Percentiles rank a stretch among this genome's conserved stretches.
phyloP scores from a whole-genome alignment of 2,329 filamentous ascomycete species.

The Trichoderma polysporum region DNA sequence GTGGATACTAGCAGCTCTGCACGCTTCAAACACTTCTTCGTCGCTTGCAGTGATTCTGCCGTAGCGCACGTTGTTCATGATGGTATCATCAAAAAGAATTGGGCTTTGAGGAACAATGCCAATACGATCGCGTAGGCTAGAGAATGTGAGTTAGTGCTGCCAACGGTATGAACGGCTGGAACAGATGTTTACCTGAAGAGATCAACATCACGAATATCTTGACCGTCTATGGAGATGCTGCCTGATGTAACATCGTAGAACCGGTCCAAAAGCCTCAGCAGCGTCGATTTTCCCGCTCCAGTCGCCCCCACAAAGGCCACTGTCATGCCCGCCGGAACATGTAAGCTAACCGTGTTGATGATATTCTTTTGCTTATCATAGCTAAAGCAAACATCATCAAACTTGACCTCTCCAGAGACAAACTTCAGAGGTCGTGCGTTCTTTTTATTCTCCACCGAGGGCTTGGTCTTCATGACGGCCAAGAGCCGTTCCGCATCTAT shows the following conservation, averaged over 20 bases:
- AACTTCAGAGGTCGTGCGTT: constrained; percentile 51
- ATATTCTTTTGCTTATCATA: constrained; percentile 61
- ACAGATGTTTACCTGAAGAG: constrained; percentile 42
- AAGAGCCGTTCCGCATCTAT: constrained; percentile 59
- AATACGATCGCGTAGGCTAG: constrained; percentile 52
- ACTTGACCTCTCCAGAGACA: constrained; percentile 53
- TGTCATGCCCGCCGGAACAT: constrained; percentile 51
- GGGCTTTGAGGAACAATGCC: constrained; percentile 58
- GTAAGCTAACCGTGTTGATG: constrained; percentile 54
- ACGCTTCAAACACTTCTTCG: constrained; percentile 55
- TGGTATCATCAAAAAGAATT: constrained; percentile 57
- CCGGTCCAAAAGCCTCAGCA: constrained; percentile 57
- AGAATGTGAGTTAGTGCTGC: constrained; percentile 24
- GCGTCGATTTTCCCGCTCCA: constrained; percentile 59
- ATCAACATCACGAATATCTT: constrained; percentile 56
- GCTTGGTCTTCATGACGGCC: constrained; percentile 57
- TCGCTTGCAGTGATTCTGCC: constrained; percentile 54
- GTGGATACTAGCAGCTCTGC: constrained; percentile 56
- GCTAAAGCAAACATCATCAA: constrained; percentile 55
- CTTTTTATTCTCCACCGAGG: constrained; percentile 54
- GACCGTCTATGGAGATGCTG: constrained; percentile 54
- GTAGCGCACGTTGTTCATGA: constrained; percentile 61
- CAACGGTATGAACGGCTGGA: no score
- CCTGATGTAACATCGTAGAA: constrained; percentile 58
- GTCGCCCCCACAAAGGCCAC: constrained; percentile 61